Percentiles rank a stretch among this genome's conserved stretches.
Conservation (phyloP, 768 basidiomycete genomes). For the Crepidotus variabilis region DNA sequence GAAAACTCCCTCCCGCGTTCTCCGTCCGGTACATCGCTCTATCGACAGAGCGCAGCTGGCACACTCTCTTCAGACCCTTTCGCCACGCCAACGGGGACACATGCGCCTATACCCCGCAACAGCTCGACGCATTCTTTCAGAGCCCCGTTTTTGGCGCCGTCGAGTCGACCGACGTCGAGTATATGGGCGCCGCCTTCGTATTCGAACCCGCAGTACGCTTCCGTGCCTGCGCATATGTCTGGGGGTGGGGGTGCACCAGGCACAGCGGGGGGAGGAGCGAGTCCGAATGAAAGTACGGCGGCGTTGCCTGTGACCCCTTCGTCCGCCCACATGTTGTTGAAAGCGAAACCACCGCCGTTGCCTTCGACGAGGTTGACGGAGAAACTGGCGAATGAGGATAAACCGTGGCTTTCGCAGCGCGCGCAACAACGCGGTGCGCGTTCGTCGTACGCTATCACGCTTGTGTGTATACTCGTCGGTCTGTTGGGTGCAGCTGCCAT, state of each 20-base stretch:
- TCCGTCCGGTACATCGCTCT: constrained; percentile 32
- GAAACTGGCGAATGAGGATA: constrained; percentile 48
- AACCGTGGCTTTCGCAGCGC: constrained; percentile 57
- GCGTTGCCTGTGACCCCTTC: constrained; percentile 11
- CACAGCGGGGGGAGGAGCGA: no score
- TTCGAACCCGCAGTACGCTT: constrained; percentile 16
- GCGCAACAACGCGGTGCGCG: constrained; percentile 23
- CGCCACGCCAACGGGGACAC: constrained; percentile 7
- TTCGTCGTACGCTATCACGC: constrained; percentile 43
- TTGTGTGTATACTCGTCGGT: constrained; percentile 51
- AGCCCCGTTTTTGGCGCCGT: constrained; percentile 65
- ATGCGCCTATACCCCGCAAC: constrained; percentile 31
- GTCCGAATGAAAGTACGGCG: background rate
- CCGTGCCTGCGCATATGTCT: constrained; percentile 10
- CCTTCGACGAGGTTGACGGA: constrained; percentile 47
- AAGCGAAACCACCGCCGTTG: constrained; percentile 31
- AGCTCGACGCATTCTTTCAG: constrained; percentile 53
- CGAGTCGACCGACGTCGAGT: constrained; percentile 58
- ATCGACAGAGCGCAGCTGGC: constrained; percentile 41
- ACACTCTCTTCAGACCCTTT: constrained; percentile 23
- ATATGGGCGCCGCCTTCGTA: constrained; percentile 60
- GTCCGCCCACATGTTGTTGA: constrained; percentile 22
- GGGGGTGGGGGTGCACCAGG: no score
- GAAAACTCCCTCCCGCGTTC: constrained; percentile 21
- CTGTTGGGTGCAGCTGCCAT: constrained; percentile 45